Evolutionary conservation across 306 rosid species (phyloP).

Genomic region (Dryas octopetala): DNA sequence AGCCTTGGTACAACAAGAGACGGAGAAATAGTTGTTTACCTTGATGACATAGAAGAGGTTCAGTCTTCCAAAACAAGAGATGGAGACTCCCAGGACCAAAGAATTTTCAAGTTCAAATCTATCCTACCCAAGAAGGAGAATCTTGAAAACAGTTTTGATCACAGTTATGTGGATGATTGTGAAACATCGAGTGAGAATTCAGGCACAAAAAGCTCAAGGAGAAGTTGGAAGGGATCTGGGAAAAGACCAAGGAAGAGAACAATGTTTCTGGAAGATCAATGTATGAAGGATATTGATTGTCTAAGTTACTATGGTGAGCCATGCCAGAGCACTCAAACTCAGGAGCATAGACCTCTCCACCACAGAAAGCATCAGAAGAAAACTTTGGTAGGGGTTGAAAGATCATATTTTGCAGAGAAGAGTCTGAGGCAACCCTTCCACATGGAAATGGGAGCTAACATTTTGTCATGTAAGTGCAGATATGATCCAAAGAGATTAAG

Average conservation of each 20-base stretch:
- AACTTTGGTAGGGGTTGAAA: constrained; percentile 14
- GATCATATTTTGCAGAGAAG: constrained; percentile 5
- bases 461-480: constrained; percentile 20
- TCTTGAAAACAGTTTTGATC: constrained; percentile 16
- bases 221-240: constrained; percentile 27
- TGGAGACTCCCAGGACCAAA: constrained; percentile 46
- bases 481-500: constrained; percentile 2
- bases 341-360: too few species aligned
- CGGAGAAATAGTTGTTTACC: constrained; percentile 37
- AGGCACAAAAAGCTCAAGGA: constrained; percentile 34
- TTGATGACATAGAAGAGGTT: constrained; percentile 55
- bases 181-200: constrained; percentile 40
- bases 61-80: constrained; percentile 35
- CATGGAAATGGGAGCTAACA: constrained; percentile 10
- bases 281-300: constrained; percentile 46
- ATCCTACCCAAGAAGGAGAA: constrained; percentile 18
- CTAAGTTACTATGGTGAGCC: constrained; percentile 33
- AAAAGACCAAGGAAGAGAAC: constrained; percentile 57
- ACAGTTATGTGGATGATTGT: constrained; percentile 5
- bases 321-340: too few species aligned
- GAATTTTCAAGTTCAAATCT: constrained; percentile 50
- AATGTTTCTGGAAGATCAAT: constrained; percentile 32
- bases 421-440: constrained; percentile 10
- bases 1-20: neutral
- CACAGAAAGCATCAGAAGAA: constrained; percentile 35